phyloP scores from a whole-genome alignment of 257 asterid species.

The Petunia axillaris region DNA sequence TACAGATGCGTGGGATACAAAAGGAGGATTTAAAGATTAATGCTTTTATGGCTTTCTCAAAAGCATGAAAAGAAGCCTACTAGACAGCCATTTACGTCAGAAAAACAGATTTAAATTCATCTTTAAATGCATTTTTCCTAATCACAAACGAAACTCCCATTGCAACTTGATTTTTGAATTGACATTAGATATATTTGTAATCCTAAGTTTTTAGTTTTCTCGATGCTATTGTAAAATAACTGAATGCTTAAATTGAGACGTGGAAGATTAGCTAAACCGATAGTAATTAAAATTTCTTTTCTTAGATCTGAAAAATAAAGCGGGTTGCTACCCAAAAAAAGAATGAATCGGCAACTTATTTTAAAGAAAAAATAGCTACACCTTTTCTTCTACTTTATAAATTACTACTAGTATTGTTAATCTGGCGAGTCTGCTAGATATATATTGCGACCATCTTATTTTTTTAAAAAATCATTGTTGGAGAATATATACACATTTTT shows the following conservation, averaged over 20 bases:
- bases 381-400: too few relatives aligned
- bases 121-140: not conserved
- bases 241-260: not conserved
- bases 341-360: too few relatives aligned
- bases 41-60: constrained; percentile 18
- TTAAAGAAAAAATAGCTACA: too few relatives aligned
- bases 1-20: not conserved
- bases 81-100: constrained; percentile 7
- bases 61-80: constrained; percentile 11
- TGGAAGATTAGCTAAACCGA: too few relatives aligned
- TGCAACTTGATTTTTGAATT: constrained; percentile 13
- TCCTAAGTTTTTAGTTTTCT: not conserved
- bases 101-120: not conserved
- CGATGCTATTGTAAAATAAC: not conserved
- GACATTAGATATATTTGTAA: not conserved
- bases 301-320: too few relatives aligned
- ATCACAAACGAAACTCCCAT: not conserved
- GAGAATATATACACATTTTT: too few relatives aligned
- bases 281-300: too few relatives aligned
- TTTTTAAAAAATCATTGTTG: too few relatives aligned
- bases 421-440: too few relatives aligned
- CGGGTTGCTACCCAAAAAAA: too few relatives aligned
- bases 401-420: too few relatives aligned
- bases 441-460: too few relatives aligned
- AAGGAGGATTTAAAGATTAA: constrained; percentile 16